Evolutionary conservation across 2,329 filamentous ascomycete genomes (phyloP).

Genomic region (Alternaria angustiovoidea): DNA sequence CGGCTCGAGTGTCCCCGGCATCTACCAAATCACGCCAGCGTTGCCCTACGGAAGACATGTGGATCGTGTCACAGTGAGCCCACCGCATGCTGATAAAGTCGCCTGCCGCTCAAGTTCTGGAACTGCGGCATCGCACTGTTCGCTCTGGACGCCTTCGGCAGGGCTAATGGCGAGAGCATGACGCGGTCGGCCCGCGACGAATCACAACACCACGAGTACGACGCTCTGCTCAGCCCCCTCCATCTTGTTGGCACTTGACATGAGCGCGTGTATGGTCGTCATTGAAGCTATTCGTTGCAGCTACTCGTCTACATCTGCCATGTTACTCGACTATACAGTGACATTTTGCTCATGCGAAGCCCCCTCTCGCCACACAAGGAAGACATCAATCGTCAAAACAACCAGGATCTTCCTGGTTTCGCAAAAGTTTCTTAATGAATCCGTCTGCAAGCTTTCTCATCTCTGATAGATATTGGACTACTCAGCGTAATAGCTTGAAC

Average conservation of each 20-base stretch:
- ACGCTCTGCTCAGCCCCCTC: neutral
- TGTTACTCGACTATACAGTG: neutral
- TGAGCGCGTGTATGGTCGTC: neutral
- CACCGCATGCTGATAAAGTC: conserved; percentile 26
- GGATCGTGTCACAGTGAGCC: conserved; percentile 34
- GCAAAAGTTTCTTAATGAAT: neutral
- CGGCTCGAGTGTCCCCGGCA: conserved; percentile 24
- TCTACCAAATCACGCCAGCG: conserved; percentile 19
- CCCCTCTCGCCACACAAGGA: neutral
- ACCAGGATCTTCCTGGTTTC: neutral
- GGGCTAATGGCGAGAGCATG: conserved; percentile 4
- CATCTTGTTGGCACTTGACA: neutral
- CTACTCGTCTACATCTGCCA: neutral
- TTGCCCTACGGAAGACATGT: conserved; percentile 11
- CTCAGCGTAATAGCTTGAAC: too few species aligned
- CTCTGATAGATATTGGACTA: neutral
- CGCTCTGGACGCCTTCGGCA: neutral
- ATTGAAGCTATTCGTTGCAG: neutral
- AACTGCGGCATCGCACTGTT: conserved; percentile 1
- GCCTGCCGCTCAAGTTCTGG: conserved; percentile 2
- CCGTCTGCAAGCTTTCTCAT: neutral
- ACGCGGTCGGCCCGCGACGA: conserved; percentile 4
- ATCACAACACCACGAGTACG: conserved; percentile 12
- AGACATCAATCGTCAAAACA: neutral
- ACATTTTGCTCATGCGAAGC: neutral